Conservation (phyloP, 352 stramenopile genomes). For the Globisporangium apiculatum region DNA sequence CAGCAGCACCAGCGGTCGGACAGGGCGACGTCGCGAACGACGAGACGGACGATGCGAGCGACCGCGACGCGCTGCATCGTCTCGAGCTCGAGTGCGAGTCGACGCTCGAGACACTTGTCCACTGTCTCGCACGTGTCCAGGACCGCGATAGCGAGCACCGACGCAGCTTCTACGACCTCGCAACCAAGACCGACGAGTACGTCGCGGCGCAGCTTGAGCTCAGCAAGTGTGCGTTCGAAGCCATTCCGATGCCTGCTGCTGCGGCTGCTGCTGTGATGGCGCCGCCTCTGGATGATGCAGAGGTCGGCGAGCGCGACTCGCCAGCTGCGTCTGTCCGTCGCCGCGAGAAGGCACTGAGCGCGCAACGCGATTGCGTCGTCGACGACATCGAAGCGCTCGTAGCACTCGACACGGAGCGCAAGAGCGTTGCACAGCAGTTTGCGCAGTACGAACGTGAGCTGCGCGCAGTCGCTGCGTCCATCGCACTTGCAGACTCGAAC, state of each 20-base stretch:
- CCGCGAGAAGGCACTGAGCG: not conserved
- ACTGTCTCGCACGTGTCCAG: conserved; percentile 53
- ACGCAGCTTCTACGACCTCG: conserved; percentile 44
- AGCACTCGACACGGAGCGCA: conserved; percentile 33
- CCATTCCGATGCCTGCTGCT: conserved; percentile 24
- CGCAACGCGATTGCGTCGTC: conserved; percentile 18
- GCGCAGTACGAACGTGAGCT: conserved; percentile 41
- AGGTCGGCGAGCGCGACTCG: not conserved
- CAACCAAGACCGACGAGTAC: conserved; percentile 36
- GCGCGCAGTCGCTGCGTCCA: conserved; percentile 20
- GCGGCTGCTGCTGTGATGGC: not conserved
- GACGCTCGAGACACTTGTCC: conserved; percentile 46
- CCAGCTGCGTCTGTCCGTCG: not conserved
- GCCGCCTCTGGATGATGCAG: no score
- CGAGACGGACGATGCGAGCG: not conserved
- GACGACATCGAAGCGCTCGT: conserved; percentile 45
- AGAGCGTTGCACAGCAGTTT: conserved; percentile 31
- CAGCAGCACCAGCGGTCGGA: not conserved
- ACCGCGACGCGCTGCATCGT: conserved; percentile 21
- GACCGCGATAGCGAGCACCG: conserved; percentile 56
- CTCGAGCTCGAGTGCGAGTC: conserved; percentile 60
- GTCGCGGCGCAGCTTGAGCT: conserved; percentile 27
- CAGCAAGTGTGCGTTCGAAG: conserved; percentile 28
- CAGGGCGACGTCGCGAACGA: no score
- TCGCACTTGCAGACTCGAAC: not conserved